Percentiles rank a stretch among this genome's conserved stretches.
phyloP scores from a whole-genome alignment of 345 rosid species.

The Melaleuca quinquenervia region DNA sequence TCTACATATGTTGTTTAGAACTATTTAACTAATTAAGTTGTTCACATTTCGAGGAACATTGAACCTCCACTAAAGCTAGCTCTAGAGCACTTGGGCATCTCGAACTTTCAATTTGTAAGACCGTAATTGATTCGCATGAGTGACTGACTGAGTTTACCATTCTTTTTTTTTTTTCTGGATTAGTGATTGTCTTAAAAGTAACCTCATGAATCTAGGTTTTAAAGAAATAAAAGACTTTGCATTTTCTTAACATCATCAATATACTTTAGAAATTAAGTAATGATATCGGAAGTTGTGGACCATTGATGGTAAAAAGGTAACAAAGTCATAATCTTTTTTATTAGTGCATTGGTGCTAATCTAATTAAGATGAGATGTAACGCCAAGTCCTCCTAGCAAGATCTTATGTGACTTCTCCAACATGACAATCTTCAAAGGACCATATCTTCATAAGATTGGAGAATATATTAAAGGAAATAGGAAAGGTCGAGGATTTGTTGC shows the following conservation, averaged over 20 bases:
- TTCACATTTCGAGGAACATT: neutral
- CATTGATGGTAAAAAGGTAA: neutral
- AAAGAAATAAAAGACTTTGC: neutral
- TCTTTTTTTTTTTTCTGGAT: neutral
- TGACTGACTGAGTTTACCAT: rapidly evolving
- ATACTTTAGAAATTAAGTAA: neutral
- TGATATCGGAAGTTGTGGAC: neutral
- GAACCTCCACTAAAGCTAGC: neutral
- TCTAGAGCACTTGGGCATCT: neutral
- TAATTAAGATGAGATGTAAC: neutral
- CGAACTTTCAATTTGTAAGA: neutral
- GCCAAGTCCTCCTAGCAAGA: neutral
- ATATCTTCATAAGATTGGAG: neutral
- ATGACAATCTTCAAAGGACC: neutral
- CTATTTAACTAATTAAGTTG: neutral
- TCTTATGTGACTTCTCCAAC: neutral
- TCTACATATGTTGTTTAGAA: neutral
- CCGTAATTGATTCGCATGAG: neutral
- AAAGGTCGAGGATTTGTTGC: neutral
- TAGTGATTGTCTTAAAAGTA: neutral
- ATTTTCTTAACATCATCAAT: neutral
- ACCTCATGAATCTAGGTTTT: neutral
- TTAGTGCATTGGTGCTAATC: neutral
- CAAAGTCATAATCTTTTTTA: neutral
- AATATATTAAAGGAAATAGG: neutral